phyloP scores from a whole-genome alignment of 768 basidiomycete genomes.

The Phylloporus scabripes region DNA sequence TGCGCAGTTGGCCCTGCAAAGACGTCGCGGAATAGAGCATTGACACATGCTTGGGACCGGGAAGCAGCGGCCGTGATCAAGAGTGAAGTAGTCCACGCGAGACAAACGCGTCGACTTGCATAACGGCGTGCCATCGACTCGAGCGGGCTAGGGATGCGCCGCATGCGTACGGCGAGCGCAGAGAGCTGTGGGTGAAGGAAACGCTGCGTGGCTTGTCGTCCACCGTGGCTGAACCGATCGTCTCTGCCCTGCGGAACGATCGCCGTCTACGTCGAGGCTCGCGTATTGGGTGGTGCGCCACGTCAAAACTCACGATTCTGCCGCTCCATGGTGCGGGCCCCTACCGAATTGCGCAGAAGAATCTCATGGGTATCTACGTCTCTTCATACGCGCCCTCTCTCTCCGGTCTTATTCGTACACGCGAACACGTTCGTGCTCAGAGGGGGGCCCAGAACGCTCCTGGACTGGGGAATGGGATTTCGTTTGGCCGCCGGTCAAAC shows the following conservation, averaged over 20 bases:
- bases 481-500: not conserved
- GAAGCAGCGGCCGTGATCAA: too few relatives aligned
- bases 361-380: not conserved
- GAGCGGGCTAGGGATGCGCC: too few relatives aligned
- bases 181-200: not conserved
- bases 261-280: not conserved
- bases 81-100: too few relatives aligned
- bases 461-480: not conserved
- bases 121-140: too few relatives aligned
- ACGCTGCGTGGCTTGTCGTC: not conserved
- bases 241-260: not conserved
- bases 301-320: not conserved
- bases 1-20: too few relatives aligned
- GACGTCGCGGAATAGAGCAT: too few relatives aligned
- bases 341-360: not conserved
- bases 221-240: not conserved
- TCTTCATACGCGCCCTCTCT: not conserved
- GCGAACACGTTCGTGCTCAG: not conserved
- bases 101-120: too few relatives aligned
- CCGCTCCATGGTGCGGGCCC: not conserved
- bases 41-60: too few relatives aligned
- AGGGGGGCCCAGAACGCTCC: too few relatives aligned
- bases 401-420: not conserved
- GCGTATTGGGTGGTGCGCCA: not conserved
- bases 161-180: not conserved